Conservation (phyloP, 2,329 filamentous ascomycete species). For the Pleoardoris graminearum region DNA sequence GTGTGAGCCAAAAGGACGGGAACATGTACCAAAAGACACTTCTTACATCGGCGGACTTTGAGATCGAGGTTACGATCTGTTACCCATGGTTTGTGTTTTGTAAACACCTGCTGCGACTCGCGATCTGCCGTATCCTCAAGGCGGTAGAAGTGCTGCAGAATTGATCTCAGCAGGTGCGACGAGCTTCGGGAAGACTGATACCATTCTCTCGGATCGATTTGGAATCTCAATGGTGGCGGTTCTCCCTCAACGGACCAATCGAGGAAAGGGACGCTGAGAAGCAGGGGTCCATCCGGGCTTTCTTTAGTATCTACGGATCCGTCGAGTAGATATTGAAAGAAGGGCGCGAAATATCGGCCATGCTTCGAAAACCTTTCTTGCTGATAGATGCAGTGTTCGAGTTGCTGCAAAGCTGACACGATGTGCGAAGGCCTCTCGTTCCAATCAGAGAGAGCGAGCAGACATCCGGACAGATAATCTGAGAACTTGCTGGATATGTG, state of each 20-base stretch:
- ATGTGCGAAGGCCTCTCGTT: conserved; percentile 20
- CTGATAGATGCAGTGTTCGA: conserved; percentile 45
- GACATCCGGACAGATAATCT: conserved; percentile 43
- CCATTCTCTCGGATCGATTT: conserved; percentile 48
- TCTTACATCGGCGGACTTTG: conserved; percentile 44
- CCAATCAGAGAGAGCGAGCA: conserved; percentile 40
- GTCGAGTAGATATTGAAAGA: conserved; percentile 40
- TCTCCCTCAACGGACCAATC: conserved; percentile 48
- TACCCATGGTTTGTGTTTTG: conserved; percentile 49
- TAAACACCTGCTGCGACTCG: conserved; percentile 47
- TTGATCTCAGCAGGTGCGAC: conserved; percentile 46
- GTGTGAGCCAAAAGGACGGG: background rate
- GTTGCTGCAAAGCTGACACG: conserved; percentile 30
- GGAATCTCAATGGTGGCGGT: conserved; percentile 47
- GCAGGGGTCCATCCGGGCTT: conserved; percentile 22
- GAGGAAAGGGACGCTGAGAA: conserved; percentile 48
- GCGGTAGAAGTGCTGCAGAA: conserved; percentile 50
- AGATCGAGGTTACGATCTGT: conserved; percentile 49
- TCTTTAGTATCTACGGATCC: conserved; percentile 9
- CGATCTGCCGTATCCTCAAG: conserved; percentile 49
- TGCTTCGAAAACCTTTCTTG: conserved; percentile 51
- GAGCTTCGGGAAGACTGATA: conserved; percentile 45
- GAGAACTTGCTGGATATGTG: conserved; percentile 50
- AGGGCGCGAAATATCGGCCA: conserved; percentile 50
- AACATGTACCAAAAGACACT: too few species aligned